These are phyloP conservation scores for Aureobasidium lini DNA, from an alignment of 2,329 filamentous ascomycete species.

Conservation along the genomic window DNA sequence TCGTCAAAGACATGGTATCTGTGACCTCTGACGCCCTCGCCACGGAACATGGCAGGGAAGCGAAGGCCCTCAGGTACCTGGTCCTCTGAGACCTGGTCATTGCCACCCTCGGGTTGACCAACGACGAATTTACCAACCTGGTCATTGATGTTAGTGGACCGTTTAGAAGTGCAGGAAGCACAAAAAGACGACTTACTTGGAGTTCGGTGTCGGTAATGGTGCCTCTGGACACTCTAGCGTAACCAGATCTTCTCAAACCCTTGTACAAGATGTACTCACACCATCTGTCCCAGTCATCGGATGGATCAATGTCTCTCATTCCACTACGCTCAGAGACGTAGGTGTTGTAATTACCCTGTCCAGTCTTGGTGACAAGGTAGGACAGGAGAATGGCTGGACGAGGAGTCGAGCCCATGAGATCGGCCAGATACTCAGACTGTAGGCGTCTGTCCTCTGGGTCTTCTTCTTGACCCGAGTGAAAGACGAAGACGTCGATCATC, in stretches of 20 bases:
- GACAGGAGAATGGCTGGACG: slow-evolving; percentile 79
- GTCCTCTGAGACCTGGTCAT: slow-evolving; percentile 61
- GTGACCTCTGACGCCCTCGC: slow-evolving; percentile 80
- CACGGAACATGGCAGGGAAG: slow-evolving; percentile 80
- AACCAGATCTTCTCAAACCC: slow-evolving; percentile 73
- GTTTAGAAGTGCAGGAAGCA: slow-evolving; percentile 7
- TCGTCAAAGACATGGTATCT: slow-evolving; percentile 92
- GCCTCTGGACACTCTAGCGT: slow-evolving; percentile 78
- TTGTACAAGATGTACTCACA: slow-evolving; percentile 99
- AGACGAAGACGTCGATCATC: slow-evolving; percentile 88
- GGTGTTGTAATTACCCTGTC: slow-evolving; percentile 91
- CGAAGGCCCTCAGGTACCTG: slow-evolving; percentile 69
- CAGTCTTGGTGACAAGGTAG: slow-evolving; percentile 86
- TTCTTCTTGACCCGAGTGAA: slow-evolving; percentile 97
- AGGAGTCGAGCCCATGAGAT: slow-evolving; percentile 75
- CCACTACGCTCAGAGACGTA: slow-evolving; percentile 80
- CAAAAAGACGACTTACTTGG: slow-evolving; percentile 51
- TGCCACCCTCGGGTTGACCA: slow-evolving; percentile 58
- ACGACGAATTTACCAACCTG: slow-evolving; percentile 86
- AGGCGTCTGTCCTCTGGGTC: slow-evolving; percentile 84
- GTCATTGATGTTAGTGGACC: not conserved
- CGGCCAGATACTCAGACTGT: slow-evolving; percentile 76
- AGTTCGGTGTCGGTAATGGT: slow-evolving; percentile 97
- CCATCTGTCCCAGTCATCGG: slow-evolving; percentile 95
- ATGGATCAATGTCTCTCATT: slow-evolving; percentile 91